These are phyloP conservation scores for Schizophyllum amplum DNA, from an alignment of 1,284 basidiomycete species.

Conservation along the genomic window DNA sequence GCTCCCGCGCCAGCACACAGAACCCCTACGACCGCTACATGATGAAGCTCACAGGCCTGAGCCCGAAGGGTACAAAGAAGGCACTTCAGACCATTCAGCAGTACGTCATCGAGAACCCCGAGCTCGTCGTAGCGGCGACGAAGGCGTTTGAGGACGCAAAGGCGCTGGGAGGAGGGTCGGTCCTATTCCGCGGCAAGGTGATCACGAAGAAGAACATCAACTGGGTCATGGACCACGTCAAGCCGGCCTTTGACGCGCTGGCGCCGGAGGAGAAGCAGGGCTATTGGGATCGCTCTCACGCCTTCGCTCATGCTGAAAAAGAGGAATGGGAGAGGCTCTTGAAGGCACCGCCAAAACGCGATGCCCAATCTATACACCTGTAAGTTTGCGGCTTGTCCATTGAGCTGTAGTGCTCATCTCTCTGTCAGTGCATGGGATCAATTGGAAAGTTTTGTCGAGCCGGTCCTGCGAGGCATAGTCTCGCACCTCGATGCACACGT, in stretches of 20 bases:
- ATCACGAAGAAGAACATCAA: not conserved
- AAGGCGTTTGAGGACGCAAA: not conserved
- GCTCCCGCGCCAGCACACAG: not conserved
- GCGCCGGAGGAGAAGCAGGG: not conserved
- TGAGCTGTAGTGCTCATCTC: not conserved
- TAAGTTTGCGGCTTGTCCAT: not conserved
- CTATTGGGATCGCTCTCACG: not conserved
- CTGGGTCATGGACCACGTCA: not conserved
- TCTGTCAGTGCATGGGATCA: not conserved
- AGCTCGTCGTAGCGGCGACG: not conserved
- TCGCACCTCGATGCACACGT: not conserved
- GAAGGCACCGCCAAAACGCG: not conserved
- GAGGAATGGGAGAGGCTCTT: not conserved
- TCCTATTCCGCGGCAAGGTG: not conserved
- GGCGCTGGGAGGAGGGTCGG: not conserved
- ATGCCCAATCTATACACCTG: not conserved
- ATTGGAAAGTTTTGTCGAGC: not conserved
- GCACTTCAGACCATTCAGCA: conserved; percentile 5
- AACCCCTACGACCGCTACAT: conserved; percentile 2
- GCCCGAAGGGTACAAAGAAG: not conserved
- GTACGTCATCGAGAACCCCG: conserved; percentile 5
- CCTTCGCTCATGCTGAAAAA: not conserved
- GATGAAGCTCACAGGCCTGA: conserved; percentile 4
- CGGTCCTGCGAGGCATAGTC: not conserved
- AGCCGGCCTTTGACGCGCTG: conserved; percentile 1